Evolutionary conservation across 208 protist genomes (phyloP).

Genomic region (Crithidia brevicula): DNA sequence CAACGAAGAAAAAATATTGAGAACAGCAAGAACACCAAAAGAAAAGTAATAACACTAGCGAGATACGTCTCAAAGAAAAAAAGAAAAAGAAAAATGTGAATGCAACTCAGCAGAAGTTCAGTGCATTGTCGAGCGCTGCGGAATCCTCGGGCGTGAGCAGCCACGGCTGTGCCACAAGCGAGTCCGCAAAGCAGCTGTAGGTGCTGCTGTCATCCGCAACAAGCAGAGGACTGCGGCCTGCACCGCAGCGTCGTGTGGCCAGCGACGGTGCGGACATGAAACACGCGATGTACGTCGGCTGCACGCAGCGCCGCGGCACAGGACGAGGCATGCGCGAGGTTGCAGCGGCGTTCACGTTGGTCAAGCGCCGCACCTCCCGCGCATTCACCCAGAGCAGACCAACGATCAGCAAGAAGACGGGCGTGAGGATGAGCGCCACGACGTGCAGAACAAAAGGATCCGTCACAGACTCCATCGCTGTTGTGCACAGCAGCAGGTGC

Average conservation of each 20-base stretch:
- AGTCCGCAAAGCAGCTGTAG: constrained; percentile 12
- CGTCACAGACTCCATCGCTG: neutral
- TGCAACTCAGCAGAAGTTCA: neutral
- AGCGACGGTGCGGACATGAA: neutral
- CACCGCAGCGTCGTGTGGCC: no score
- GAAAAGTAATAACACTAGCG: no score
- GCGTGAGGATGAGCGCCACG: constrained; percentile 2
- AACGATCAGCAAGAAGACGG: neutral
- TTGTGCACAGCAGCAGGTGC: no score
- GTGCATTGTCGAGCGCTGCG: neutral
- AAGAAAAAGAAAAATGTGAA: neutral
- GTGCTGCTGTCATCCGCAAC: constrained; percentile 4
- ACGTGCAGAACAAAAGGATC: constrained; percentile 3
- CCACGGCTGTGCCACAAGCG: neutral
- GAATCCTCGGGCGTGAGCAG: neutral
- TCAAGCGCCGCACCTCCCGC: neutral
- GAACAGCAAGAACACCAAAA: no score
- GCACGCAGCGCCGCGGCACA: neutral
- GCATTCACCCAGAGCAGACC: neutral
- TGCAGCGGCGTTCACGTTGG: neutral
- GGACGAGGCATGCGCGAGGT: neutral
- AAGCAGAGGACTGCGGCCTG: neutral
- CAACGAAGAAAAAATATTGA: neutral
- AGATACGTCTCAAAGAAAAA: neutral
- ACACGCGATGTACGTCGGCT: constrained; percentile 1